These are phyloP conservation scores for Penicillium sp. DNA, from an alignment of 2,329 filamentous ascomycete species.

Conservation along the genomic window DNA sequence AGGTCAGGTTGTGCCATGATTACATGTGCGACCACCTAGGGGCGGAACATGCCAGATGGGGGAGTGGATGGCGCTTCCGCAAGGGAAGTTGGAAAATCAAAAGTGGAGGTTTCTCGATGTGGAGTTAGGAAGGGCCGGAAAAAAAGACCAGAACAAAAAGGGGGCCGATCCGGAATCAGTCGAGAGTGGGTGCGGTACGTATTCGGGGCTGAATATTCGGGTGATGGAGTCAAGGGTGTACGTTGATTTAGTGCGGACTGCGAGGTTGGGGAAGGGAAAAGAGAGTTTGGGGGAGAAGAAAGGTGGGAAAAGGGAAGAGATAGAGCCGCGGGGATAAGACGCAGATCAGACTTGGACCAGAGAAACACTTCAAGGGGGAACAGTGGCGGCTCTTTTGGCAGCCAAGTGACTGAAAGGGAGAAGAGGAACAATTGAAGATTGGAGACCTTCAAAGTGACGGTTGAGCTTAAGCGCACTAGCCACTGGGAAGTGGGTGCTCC, in stretches of 20 bases:
- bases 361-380: neutral
- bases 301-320: slow-evolving; percentile 8
- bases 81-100: slow-evolving; percentile 27
- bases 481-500: slow-evolving; percentile 5
- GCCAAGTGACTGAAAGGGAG: slow-evolving; percentile 7
- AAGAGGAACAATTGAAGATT: slow-evolving; percentile 4
- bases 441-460: slow-evolving; percentile 5
- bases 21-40: slow-evolving; percentile 40
- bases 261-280: slow-evolving; percentile 1
- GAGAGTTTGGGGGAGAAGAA: slow-evolving; percentile 9
- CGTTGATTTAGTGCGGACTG: neutral
- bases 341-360: neutral
- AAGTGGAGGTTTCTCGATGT: slow-evolving; percentile 16
- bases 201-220: neutral
- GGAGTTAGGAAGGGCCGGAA: slow-evolving; percentile 16
- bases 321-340: slow-evolving; percentile 5
- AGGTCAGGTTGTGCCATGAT: slow-evolving; percentile 46
- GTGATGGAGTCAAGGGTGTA: neutral
- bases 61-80: slow-evolving; percentile 28
- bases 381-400: neutral
- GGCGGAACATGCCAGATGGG: slow-evolving; percentile 32
- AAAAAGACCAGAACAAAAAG: slow-evolving; percentile 6
- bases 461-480: slow-evolving; percentile 21
- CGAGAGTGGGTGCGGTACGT: neutral
- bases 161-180: neutral